Conservation (phyloP, 75 land plant genomes). For the Pinus taeda region DNA sequence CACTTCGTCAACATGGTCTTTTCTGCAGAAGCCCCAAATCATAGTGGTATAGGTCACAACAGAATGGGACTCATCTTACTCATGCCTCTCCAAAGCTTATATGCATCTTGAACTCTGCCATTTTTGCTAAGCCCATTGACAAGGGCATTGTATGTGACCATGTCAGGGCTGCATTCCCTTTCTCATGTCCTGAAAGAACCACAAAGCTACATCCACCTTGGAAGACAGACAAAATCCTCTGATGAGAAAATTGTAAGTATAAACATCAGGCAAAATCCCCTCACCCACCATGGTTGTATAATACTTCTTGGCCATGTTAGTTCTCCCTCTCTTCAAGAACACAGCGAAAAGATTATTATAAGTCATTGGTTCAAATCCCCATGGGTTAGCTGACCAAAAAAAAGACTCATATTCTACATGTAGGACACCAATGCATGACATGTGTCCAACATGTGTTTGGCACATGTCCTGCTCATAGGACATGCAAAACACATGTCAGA, state of each 20-base stretch:
- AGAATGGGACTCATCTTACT: slow-evolving; percentile 12
- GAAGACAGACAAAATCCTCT: slow-evolving; percentile 57
- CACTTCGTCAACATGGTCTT: slow-evolving; percentile 49
- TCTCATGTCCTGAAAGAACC: slow-evolving; percentile 37
- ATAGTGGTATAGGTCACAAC: slow-evolving; percentile 83
- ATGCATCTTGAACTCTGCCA: slow-evolving; percentile 45
- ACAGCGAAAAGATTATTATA: slow-evolving; percentile 41
- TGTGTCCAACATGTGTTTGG: too few species aligned
- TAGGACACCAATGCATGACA: too few species aligned
- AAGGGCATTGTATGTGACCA: slow-evolving; percentile 57
- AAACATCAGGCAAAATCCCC: slow-evolving; percentile 52
- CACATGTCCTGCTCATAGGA: too few species aligned
- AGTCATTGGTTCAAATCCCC: too few species aligned
- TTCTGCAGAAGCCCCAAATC: slow-evolving; percentile 69
- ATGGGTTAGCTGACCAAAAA: too few species aligned
- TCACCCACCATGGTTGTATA: slow-evolving; percentile 54
- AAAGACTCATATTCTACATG: too few species aligned
- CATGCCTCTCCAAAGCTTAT: slow-evolving; percentile 51
- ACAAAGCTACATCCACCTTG: slow-evolving; percentile 41
- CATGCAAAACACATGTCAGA: too few species aligned
- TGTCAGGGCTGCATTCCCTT: slow-evolving; percentile 41
- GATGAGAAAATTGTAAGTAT: slow-evolving; percentile 78
- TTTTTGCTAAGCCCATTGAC: slow-evolving; percentile 64
- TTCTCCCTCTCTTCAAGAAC: slow-evolving; percentile 51
- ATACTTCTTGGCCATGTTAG: slow-evolving; percentile 37